Conservation (phyloP, 2,329 filamentous ascomycete species). For the Mycosphaerelloides madeirae region DNA sequence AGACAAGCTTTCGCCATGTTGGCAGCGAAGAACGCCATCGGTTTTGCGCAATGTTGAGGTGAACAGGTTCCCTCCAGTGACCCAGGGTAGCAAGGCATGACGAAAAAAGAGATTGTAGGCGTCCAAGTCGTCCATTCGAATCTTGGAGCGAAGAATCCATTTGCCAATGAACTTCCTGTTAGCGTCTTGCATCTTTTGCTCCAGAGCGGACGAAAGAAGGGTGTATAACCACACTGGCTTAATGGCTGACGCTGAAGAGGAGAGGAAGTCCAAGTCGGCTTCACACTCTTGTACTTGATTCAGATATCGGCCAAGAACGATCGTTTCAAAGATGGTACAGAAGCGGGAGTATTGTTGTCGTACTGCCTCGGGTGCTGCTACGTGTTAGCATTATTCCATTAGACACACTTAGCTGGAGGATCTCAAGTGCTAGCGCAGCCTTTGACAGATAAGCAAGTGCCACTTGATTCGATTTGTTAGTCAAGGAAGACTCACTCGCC, state of each 20-base stretch:
- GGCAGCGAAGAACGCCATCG: conserved; percentile 31
- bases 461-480: not conserved
- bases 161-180: conserved; percentile 44
- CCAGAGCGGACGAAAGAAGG: conserved; percentile 39
- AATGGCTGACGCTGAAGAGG: conserved; percentile 33
- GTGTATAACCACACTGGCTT: conserved; percentile 40
- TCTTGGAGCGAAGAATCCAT: conserved; percentile 38
- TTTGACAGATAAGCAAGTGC: conserved; percentile 6
- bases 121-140: conserved; percentile 19
- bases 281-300: conserved; percentile 47
- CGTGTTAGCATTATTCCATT: conserved; percentile 1
- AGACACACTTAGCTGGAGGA: conserved; percentile 3
- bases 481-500: conserved; percentile 12
- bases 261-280: conserved; percentile 38
- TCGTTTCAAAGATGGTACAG: conserved; percentile 44
- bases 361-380: conserved; percentile 11
- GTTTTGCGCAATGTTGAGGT: conserved; percentile 35
- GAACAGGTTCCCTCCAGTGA: conserved; percentile 42
- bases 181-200: conserved; percentile 41
- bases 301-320: conserved; percentile 46
- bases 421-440: not conserved
- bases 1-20: conserved; percentile 39
- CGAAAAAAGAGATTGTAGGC: conserved; percentile 36
- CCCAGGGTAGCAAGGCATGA: conserved; percentile 44
- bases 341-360: conserved; percentile 40